A percentile compares a stretch with the other conserved stretches of the same genome.
Conservation (phyloP, 2,329 filamentous ascomycete genomes). For the Cladobotryum protrusum region DNA sequence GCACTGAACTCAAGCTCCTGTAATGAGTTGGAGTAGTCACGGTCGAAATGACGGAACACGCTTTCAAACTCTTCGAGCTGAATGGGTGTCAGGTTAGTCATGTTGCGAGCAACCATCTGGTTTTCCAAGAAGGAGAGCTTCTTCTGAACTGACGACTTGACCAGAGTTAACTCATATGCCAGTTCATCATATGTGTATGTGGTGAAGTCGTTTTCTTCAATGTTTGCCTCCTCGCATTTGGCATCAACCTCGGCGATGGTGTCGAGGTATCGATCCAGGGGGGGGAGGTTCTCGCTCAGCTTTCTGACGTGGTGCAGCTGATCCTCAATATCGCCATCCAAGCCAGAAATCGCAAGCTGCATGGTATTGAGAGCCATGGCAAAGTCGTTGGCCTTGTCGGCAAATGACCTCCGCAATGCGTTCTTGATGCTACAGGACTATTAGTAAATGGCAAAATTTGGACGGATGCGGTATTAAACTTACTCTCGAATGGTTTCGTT, state of each 20-base stretch:
- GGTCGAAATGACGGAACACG: constrained; percentile 96
- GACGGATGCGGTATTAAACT: constrained; percentile 24
- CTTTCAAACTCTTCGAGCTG: constrained; percentile 98
- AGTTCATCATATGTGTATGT: constrained; percentile 98
- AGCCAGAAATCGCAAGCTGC: constrained; percentile 88
- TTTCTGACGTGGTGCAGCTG: constrained; percentile 82
- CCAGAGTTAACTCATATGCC: constrained; percentile 84
- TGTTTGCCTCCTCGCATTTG: constrained; percentile 92
- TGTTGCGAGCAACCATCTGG: constrained; percentile 94
- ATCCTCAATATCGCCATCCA: constrained; percentile 95
- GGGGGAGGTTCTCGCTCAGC: constrained; percentile 77
- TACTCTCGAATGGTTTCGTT: constrained; percentile 96
- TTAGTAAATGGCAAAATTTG: constrained; percentile 22
- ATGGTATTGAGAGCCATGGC: constrained; percentile 91
- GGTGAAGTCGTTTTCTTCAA: constrained; percentile 99
- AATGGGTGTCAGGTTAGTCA: constrained; percentile 98
- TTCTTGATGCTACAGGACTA: constrained; percentile 74
- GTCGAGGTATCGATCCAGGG: constrained; percentile 84
- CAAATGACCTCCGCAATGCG: constrained; percentile 82
- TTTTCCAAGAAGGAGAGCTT: constrained; percentile 96
- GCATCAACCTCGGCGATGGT: constrained; percentile 80
- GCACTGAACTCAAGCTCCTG: constrained; percentile 95
- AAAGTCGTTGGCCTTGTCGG: constrained; percentile 98
- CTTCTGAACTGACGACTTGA: constrained; percentile 88
- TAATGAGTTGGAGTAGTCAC: constrained; percentile 82